These are phyloP conservation scores for Alopecurus myosuroides DNA, from an alignment of 176 grass and related monocot species.

Conservation along the genomic window DNA sequence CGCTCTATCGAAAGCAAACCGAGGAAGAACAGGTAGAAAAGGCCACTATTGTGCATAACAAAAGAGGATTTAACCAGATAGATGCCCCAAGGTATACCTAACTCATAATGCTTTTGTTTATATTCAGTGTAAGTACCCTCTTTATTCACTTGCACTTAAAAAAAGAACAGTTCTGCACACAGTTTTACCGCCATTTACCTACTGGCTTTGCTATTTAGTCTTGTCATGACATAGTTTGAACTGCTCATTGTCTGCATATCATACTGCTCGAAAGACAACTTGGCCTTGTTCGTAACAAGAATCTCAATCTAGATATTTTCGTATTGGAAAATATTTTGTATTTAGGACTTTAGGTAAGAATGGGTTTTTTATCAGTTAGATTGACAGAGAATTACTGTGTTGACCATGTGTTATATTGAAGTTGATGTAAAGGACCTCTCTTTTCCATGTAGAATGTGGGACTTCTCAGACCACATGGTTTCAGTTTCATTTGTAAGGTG, in stretches of 20 bases:
- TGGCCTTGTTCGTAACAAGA: not conserved
- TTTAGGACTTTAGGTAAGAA: not conserved
- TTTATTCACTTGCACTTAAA: constrained; percentile 7
- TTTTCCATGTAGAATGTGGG: not conserved
- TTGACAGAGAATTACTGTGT: not conserved
- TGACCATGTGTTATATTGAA: not conserved
- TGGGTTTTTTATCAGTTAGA: not conserved
- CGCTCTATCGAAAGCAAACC: constrained; percentile 63
- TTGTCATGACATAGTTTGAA: not conserved
- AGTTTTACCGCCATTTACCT: not conserved
- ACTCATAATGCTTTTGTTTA: not conserved
- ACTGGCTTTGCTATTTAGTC: not conserved
- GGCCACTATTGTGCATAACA: constrained; percentile 35
- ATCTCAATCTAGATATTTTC: not conserved
- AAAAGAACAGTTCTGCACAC: not conserved
- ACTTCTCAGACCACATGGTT: not conserved
- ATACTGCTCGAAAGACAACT: not conserved
- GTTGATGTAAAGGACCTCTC: not conserved
- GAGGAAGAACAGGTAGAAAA: constrained; percentile 42
- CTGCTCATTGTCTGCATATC: constrained; percentile 2
- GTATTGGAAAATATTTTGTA: not conserved
- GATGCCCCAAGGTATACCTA: constrained; percentile 54
- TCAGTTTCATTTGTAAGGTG: not conserved
- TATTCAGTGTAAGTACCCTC: not conserved
- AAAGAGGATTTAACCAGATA: constrained; percentile 50